Evolutionary conservation across 2,329 filamentous ascomycete genomes (phyloP).

Genomic region (Penicillium sp.): DNA sequence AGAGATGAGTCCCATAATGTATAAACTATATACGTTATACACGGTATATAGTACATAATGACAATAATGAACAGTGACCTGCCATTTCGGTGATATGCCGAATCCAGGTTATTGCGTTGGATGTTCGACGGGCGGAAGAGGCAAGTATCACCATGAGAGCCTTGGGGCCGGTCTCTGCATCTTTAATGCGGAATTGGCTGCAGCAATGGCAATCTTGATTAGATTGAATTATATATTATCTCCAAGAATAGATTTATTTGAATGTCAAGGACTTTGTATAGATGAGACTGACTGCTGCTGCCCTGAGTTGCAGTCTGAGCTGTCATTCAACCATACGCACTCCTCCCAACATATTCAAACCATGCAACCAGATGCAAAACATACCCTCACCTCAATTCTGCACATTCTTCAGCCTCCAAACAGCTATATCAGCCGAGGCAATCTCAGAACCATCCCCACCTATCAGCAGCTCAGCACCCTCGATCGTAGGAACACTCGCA

Average conservation of each 20-base stretch:
- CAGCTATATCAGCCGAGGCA: too few relatives aligned
- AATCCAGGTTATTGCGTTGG: constrained; percentile 29
- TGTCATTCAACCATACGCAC: too few relatives aligned
- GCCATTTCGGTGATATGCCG: not conserved
- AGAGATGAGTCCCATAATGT: not conserved
- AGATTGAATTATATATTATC: not conserved
- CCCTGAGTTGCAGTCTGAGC: too few relatives aligned
- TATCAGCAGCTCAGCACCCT: too few relatives aligned
- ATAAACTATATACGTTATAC: not conserved
- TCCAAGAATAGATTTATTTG: not conserved
- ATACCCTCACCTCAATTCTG: too few relatives aligned
- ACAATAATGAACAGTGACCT: not conserved
- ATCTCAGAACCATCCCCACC: too few relatives aligned
- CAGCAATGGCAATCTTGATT: constrained; percentile 21
- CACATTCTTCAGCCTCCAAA: too few relatives aligned
- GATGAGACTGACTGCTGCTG: too few relatives aligned
- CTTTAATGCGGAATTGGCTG: constrained; percentile 46
- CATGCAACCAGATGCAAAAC: too few relatives aligned
- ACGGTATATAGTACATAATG: not conserved
- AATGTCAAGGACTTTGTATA: not conserved
- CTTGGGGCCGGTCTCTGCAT: constrained; percentile 42
- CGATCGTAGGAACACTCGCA: too few relatives aligned
- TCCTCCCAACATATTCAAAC: too few relatives aligned
- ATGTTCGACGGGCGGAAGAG: constrained; percentile 42
- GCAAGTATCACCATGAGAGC: constrained; percentile 47